Conservation (phyloP, 306 rosid species). For the Heteromeles arbutifolia region DNA sequence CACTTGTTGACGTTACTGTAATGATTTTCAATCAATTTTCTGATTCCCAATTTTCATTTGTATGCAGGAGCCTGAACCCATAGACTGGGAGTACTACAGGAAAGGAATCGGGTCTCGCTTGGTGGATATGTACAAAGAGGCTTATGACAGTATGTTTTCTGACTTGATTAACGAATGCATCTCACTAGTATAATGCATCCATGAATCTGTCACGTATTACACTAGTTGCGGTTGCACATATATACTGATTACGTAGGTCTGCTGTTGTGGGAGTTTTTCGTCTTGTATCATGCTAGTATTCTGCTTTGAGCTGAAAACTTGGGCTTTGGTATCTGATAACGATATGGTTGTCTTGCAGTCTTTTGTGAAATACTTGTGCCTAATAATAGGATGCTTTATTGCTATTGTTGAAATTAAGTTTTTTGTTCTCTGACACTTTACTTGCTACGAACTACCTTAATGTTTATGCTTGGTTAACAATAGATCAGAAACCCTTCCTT, state of each 20-base stretch:
- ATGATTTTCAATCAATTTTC: neutral
- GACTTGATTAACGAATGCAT: slow-evolving; percentile 1
- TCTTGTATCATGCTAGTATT: neutral
- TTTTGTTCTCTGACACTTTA: neutral
- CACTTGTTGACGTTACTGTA: neutral
- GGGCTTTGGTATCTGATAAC: neutral
- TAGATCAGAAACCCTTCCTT: neutral
- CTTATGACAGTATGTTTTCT: slow-evolving; percentile 74
- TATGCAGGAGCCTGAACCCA: slow-evolving; percentile 94
- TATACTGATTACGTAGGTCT: neutral
- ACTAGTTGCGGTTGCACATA: neutral
- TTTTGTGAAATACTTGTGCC: neutral
- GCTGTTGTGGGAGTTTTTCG: neutral
- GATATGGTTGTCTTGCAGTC: neutral
- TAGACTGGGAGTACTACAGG: slow-evolving; percentile 93
- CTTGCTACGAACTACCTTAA: neutral
- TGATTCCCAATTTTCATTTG: slow-evolving; percentile 14
- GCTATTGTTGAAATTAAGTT: neutral
- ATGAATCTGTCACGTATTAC: neutral
- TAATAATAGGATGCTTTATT: neutral
- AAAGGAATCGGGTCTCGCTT: slow-evolving; percentile 89
- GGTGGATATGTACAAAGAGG: slow-evolving; percentile 98
- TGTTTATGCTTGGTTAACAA: neutral
- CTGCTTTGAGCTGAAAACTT: neutral
- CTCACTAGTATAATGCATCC: neutral